Conservation (phyloP, 129 eudicot species). For the Flaveria sonorensis region DNA sequence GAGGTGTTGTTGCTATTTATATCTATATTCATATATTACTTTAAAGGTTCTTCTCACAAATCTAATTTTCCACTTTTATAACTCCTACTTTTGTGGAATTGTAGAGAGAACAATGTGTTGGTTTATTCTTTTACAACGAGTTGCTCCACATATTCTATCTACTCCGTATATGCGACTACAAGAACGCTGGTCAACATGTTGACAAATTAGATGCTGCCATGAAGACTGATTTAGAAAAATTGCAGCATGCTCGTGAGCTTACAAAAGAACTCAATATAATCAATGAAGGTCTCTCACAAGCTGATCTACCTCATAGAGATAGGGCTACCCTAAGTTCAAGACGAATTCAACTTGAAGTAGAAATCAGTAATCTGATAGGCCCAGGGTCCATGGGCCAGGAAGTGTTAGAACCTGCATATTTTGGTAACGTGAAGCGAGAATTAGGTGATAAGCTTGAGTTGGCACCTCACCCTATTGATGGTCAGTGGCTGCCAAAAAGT, state of each 20-base stretch:
- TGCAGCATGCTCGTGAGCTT: slow-evolving; percentile 62
- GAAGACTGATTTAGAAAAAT: slow-evolving; percentile 68
- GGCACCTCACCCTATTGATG: slow-evolving; percentile 96
- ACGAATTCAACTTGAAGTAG: slow-evolving; percentile 65
- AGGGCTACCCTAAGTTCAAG: slow-evolving; percentile 56
- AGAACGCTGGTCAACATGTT: slow-evolving; percentile 74
- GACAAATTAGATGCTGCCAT: slow-evolving; percentile 84
- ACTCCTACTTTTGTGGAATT: slow-evolving; percentile 20
- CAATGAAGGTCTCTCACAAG: slow-evolving; percentile 57
- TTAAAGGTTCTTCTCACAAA: slow-evolving; percentile 1
- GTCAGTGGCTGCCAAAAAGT: slow-evolving; percentile 96
- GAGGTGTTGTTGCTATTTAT: slow-evolving; percentile 23
- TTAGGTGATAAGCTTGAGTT: slow-evolving; percentile 74
- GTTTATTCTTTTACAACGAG: slow-evolving; percentile 82
- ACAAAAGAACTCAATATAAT: slow-evolving; percentile 62
- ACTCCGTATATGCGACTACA: slow-evolving; percentile 86
- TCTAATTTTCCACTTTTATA: slow-evolving; percentile 7
- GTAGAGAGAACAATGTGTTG: slow-evolving; percentile 75
- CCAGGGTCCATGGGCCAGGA: slow-evolving; percentile 48
- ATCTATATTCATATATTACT: slow-evolving; percentile 21
- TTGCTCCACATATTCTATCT: slow-evolving; percentile 86
- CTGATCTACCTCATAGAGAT: slow-evolving; percentile 64
- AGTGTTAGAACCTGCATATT: slow-evolving; percentile 63
- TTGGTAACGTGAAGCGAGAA: slow-evolving; percentile 72
- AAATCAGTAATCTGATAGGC: slow-evolving; percentile 46